phyloP scores from a whole-genome alignment of 768 basidiomycete genomes.

The Aureoboletus auriporus region DNA sequence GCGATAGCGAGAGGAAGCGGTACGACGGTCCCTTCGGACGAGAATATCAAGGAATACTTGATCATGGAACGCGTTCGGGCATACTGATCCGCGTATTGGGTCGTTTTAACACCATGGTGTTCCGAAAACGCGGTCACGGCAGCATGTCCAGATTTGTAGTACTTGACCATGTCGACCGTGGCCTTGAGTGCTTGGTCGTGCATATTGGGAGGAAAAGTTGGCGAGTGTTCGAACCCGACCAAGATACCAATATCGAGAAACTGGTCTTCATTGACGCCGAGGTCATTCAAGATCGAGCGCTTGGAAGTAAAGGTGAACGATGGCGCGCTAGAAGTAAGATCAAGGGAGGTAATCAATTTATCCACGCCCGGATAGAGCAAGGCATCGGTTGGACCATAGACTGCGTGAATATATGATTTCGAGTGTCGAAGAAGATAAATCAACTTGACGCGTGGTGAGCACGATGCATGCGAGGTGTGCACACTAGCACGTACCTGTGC shows the following conservation, averaged over 20 bases:
- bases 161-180: constrained; percentile 88
- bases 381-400: constrained; percentile 88
- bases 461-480: not conserved
- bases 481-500: constrained; percentile 70
- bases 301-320: constrained; percentile 87
- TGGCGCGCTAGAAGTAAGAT: constrained; percentile 63
- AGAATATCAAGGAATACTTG: constrained; percentile 86
- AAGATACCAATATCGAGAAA: constrained; percentile 93
- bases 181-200: constrained; percentile 81
- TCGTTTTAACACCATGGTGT: constrained; percentile 76
- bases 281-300: constrained; percentile 59
- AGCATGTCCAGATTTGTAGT: constrained; percentile 85
- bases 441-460: constrained; percentile 49
- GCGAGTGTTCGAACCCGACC: constrained; percentile 81
- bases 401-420: constrained; percentile 91
- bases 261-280: constrained; percentile 76
- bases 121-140: constrained; percentile 75
- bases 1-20: constrained; percentile 74
- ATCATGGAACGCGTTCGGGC: constrained; percentile 88
- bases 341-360: constrained; percentile 85
- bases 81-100: constrained; percentile 81
- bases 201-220: constrained; percentile 75
- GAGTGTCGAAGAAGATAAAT: constrained; percentile 92
- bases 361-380: constrained; percentile 86
- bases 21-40: constrained; percentile 78